These are phyloP conservation scores for Colletotrichum neosansevieriae DNA, from an alignment of 2,329 filamentous ascomycete species.

Conservation along the genomic window DNA sequence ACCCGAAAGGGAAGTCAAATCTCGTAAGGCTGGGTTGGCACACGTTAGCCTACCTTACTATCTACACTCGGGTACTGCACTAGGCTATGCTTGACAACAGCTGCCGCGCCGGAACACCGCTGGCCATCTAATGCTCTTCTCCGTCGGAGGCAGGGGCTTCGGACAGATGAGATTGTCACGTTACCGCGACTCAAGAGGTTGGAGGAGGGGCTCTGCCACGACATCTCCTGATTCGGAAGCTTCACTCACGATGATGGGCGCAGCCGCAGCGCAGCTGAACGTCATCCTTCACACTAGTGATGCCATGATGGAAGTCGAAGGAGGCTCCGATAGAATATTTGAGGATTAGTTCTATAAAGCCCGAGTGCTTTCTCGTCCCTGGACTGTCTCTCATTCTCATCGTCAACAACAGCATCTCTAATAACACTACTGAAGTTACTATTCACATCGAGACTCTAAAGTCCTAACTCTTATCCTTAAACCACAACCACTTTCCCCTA, in stretches of 20 bases:
- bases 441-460: neutral
- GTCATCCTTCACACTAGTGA: slow-evolving; percentile 1
- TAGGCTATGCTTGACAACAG: neutral
- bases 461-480: neutral
- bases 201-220: slow-evolving; percentile 9
- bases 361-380: neutral
- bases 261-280: slow-evolving; percentile 1
- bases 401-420: slow-evolving; percentile 22
- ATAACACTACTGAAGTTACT: neutral
- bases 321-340: neutral
- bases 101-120: neutral
- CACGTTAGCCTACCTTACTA: neutral
- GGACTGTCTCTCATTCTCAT: neutral
- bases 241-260: slow-evolving; percentile 6
- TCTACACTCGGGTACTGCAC: neutral
- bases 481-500: neutral
- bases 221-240: neutral
- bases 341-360: slow-evolving; percentile 5
- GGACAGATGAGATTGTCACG: neutral
- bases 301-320: neutral
- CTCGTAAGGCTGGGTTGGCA: neutral
- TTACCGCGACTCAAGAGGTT: neutral
- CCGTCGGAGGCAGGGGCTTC: neutral
- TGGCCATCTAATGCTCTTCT: neutral
- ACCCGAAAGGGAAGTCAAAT: neutral